Evolutionary conservation across 257 asterid species (phyloP).

Genomic region (Sherardia arvensis): DNA sequence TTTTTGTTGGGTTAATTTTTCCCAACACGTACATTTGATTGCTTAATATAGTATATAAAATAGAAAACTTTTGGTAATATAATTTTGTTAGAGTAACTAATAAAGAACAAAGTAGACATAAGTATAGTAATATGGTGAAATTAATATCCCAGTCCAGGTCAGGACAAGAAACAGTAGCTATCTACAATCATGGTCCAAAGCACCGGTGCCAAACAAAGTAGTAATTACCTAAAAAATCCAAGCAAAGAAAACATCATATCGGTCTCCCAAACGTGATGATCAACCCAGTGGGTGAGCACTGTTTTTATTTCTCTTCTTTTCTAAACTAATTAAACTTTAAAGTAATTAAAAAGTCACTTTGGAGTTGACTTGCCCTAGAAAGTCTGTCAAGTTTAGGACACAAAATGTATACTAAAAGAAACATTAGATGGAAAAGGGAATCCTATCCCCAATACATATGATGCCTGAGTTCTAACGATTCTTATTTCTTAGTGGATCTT

Average conservation of each 20-base stretch:
- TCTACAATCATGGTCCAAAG: neutral
- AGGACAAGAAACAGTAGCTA: conserved; percentile 8
- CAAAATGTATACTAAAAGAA: neutral
- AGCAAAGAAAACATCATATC: neutral
- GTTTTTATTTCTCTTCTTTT: neutral
- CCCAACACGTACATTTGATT: too few relatives aligned
- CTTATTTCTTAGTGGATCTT: conserved; percentile 25
- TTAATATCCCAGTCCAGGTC: conserved; percentile 11
- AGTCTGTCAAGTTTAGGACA: conserved; percentile 46
- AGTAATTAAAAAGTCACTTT: conserved; percentile 30
- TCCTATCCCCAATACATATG: conserved; percentile 28
- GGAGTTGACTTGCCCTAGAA: conserved; percentile 78
- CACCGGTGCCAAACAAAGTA: conserved; percentile 1
- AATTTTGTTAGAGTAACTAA: too few relatives aligned
- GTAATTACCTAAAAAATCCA: neutral
- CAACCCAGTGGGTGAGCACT: conserved; percentile 22
- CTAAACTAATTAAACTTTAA: neutral
- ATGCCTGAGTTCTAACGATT: neutral
- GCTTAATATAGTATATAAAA: too few relatives aligned
- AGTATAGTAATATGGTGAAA: too few relatives aligned
- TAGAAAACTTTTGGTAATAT: too few relatives aligned
- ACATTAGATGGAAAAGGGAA: conserved; percentile 43
- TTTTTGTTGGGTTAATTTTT: too few relatives aligned
- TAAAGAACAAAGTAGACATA: too few relatives aligned
- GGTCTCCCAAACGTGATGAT: conserved; percentile 11